phyloP scores from a whole-genome alignment of 106 monocot genomes.

The Acorus calamus region DNA sequence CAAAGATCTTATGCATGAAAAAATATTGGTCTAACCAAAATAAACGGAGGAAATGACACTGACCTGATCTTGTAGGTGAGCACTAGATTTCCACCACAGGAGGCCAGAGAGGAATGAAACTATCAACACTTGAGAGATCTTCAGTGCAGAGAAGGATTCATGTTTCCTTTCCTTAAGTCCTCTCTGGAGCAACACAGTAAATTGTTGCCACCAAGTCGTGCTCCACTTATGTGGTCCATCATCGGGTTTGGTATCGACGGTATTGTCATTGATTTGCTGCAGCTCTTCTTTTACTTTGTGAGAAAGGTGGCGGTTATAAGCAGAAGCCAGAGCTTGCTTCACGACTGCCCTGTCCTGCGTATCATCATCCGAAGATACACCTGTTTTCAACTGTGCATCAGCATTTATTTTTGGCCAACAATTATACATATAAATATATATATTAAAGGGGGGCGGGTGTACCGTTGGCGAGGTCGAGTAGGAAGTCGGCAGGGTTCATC shows the following conservation, averaged over 20 bases:
- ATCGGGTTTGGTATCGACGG: constrained; percentile 3
- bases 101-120: constrained; percentile 32
- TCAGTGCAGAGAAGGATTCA: constrained; percentile 38
- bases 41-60: too few relatives aligned
- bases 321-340: constrained; percentile 28
- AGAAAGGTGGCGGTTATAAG: constrained; percentile 17
- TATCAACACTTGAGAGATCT: constrained; percentile 29
- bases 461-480: constrained; percentile 45
- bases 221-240: constrained; percentile 19
- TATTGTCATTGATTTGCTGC: neutral
- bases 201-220: constrained; percentile 58
- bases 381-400: constrained; percentile 5
- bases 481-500: constrained; percentile 38
- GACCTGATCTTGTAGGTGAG: constrained; percentile 43
- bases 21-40: neutral
- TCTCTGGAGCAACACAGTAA: constrained; percentile 35
- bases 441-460: neutral
- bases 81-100: constrained; percentile 44
- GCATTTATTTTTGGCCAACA: neutral
- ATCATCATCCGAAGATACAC: constrained; percentile 18
- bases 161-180: constrained; percentile 58
- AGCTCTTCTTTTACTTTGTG: constrained; percentile 14
- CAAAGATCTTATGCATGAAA: neutral
- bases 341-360: constrained; percentile 1
- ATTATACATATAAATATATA: neutral